Conservation (phyloP, 2,329 filamentous ascomycete species). For the Diaporthe vaccinii region DNA sequence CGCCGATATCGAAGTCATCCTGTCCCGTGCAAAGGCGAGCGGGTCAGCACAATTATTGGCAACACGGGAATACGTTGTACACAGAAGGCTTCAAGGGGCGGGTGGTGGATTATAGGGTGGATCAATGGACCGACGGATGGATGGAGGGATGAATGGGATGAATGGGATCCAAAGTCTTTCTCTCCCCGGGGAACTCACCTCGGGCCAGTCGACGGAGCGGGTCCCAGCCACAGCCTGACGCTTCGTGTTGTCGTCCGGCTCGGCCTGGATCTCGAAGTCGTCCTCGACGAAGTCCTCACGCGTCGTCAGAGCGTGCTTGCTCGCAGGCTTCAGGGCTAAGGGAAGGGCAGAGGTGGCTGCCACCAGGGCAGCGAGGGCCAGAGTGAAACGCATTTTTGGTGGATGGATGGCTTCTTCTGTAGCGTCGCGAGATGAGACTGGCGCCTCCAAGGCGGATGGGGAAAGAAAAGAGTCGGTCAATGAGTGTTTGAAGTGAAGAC, state of each 20-base stretch:
- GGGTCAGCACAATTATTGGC: not conserved
- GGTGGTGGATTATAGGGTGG: not conserved
- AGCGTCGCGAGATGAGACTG: not conserved
- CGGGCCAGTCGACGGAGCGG: conserved; percentile 2
- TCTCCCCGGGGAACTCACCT: not conserved
- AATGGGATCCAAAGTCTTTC: too few species aligned
- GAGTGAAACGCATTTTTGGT: conserved; percentile 5
- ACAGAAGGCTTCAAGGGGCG: not conserved
- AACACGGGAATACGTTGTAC: not conserved
- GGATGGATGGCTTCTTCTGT: not conserved
- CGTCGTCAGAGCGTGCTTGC: not conserved
- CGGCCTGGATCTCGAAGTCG: conserved; percentile 12
- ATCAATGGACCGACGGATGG: not conserved
- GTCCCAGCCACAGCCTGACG: not conserved
- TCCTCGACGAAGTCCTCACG: conserved; percentile 17
- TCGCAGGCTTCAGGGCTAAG: not conserved
- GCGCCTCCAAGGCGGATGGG: not conserved
- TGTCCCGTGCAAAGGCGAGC: not conserved
- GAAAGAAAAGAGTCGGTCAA: not conserved
- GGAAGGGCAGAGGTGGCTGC: conserved; percentile 11
- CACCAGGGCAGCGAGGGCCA: conserved; percentile 14
- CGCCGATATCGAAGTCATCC: conserved; percentile 19
- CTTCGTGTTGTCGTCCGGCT: conserved; percentile 1
- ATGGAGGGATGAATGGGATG: not conserved
- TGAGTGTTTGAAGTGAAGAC: conserved; percentile 3